Base-by-base conservation (phyloP, 2,329 filamentous ascomycete species). In the Fusarium nurragi region DNA sequence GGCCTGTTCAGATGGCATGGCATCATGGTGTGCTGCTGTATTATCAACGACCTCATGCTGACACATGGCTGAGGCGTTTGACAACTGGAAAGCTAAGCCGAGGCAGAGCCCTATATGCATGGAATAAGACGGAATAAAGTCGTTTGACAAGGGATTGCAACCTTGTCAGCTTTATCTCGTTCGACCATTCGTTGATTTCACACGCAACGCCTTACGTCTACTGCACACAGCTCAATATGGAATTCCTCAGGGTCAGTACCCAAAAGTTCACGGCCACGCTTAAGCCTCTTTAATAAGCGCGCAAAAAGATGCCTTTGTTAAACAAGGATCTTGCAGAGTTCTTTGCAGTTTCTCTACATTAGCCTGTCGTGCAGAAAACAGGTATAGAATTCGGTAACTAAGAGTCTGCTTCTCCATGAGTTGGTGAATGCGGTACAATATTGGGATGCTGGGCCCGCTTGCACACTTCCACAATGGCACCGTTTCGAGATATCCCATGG, bases 121-220 rank as follows among this genome's bases (percentile, higher is more conserved):
- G 32, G 39, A 41, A 56, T 44, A 48, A 52, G 44, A 59, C 43
- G 36, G 45, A 56, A 61, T 32, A 49, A 39, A 19, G 37, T 37
- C 21, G 41, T 34, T 48, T 51, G 43, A 51, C 63, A 59, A 39
- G 57, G 62, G 41, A 23, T 46, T 49, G 37, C 48, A 64, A 48
- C 63, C 63, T 57, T 66, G 63, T 67, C 58, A 58, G 41, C 57
- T 45, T 59, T 25, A 34, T 45, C 44, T 50, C 16, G 21, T 21
- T 50, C 36, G 18, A 38, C 32, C 12, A 19, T 46, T 47, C 26
- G 36, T 45, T 60, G 44, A 54, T 67, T 53, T 54, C 44, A 36
- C 52, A 64, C 57, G 46, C 47, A 67, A 43, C 23, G 28, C 40
- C 22, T 16, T 46, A 21, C 37, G 43, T 28, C 18, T 43, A 22